Evolutionary conservation across 257 asterid species (phyloP).

Genomic region (Plectranthus barbatus): DNA sequence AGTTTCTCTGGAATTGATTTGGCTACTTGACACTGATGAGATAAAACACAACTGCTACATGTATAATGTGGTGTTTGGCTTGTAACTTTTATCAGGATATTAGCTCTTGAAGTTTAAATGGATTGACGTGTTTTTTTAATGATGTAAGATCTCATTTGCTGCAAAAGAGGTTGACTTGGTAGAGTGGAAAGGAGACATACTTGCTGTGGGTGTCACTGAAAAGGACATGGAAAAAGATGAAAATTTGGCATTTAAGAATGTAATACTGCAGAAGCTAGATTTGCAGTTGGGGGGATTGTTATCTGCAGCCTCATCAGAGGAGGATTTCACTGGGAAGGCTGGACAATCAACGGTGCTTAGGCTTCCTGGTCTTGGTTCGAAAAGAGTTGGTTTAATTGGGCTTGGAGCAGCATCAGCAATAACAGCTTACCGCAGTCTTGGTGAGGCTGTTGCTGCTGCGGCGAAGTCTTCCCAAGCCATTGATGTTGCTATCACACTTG

Average conservation of each 20-base stretch:
- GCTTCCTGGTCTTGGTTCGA: constrained; percentile 68
- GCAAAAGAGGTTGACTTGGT: constrained; percentile 80
- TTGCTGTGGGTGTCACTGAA: constrained; percentile 83
- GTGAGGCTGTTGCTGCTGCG: constrained; percentile 85
- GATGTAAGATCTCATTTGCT: constrained; percentile 59
- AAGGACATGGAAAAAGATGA: constrained; percentile 78
- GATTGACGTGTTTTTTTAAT: constrained; percentile 9
- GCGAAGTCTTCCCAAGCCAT: constrained; percentile 76
- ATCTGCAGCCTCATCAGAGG: constrained; percentile 74
- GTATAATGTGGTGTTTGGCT: not conserved
- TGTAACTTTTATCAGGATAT: not conserved
- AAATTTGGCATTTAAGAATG: constrained; percentile 60
- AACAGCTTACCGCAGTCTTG: constrained; percentile 65
- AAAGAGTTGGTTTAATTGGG: constrained; percentile 76
- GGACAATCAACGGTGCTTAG: constrained; percentile 85
- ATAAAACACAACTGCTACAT: not conserved
- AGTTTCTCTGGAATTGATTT: not conserved
- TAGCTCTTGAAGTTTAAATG: not conserved
- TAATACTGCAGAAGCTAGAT: constrained; percentile 65
- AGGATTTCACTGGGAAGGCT: constrained; percentile 81
- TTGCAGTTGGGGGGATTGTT: constrained; percentile 62
- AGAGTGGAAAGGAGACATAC: constrained; percentile 97
- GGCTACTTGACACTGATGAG: not conserved
- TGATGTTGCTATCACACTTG: constrained; percentile 73
- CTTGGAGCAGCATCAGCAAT: constrained; percentile 59